Conservation (phyloP, 2,329 filamentous ascomycete species). For the Cladobotryum protrusum region DNA sequence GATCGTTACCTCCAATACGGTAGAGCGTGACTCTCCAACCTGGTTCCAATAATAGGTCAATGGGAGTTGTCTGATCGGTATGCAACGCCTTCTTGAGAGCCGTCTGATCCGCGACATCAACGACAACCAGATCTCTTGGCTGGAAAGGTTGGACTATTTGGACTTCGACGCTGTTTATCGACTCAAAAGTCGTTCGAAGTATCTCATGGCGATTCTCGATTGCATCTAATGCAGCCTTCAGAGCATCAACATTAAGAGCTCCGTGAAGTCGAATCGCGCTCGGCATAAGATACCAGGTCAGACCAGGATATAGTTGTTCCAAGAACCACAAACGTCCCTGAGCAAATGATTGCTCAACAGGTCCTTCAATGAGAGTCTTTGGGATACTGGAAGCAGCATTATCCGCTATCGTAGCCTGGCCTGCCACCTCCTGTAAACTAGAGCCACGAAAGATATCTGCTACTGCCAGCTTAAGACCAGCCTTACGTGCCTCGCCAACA, state of each 20-base stretch:
- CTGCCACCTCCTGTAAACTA: no score
- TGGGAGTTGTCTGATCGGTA: conserved; percentile 17
- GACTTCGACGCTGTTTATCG: conserved; percentile 8
- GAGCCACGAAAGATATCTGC: no score
- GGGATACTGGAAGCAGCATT: no score
- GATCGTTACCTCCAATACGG: conserved; percentile 9
- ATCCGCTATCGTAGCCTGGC: no score
- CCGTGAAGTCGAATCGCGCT: conserved; percentile 12
- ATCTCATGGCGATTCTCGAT: conserved; percentile 17
- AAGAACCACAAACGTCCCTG: conserved; percentile 20
- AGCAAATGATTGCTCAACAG: conserved; percentile 18
- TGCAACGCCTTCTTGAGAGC: background rate
- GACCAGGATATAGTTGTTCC: conserved; percentile 15
- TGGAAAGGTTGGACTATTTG: conserved; percentile 7
- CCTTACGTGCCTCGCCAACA: no score
- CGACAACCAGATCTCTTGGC: background rate
- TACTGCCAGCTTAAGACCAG: no score
- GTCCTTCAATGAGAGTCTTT: conserved; percentile 9
- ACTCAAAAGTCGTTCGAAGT: conserved; percentile 15
- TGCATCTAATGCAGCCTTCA: conserved; percentile 9
- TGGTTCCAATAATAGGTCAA: conserved; percentile 17
- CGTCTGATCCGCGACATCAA: background rate
- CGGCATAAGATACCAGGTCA: conserved; percentile 16
- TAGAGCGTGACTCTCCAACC: conserved; percentile 18
- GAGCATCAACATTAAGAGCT: conserved; percentile 11